Percentiles rank a stretch among this genome's conserved stretches.
phyloP scores from a whole-genome alignment of 352 stramenopile species.

The Pythium insidiosum region DNA sequence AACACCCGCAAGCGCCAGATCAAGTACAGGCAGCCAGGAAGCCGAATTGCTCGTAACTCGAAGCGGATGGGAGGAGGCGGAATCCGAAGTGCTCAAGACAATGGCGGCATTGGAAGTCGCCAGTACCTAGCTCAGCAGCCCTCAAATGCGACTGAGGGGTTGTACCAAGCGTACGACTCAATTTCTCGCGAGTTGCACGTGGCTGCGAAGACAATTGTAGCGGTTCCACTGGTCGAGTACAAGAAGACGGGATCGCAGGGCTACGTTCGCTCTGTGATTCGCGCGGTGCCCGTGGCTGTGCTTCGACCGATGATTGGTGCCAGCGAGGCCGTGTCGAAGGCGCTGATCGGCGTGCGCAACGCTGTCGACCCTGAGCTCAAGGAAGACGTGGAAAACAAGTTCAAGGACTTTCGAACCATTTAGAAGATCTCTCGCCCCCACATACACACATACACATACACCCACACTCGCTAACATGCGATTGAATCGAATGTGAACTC shows the following conservation, averaged over 20 bases:
- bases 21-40: slow-evolving; percentile 71
- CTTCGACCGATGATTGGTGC: slow-evolving; percentile 84
- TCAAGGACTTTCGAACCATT: slow-evolving; percentile 76
- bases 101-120: slow-evolving; percentile 65
- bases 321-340: slow-evolving; percentile 79
- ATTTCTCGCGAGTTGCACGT: slow-evolving; percentile 76
- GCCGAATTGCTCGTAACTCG: slow-evolving; percentile 75
- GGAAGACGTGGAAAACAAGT: slow-evolving; percentile 89
- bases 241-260: slow-evolving; percentile 86
- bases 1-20: slow-evolving; percentile 63
- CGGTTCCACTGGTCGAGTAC: slow-evolving; percentile 85
- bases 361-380: slow-evolving; percentile 84
- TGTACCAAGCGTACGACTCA: slow-evolving; percentile 83
- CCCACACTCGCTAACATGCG: no score
- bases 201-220: slow-evolving; percentile 84
- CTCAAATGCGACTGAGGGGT: slow-evolving; percentile 68
- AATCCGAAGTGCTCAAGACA: slow-evolving; percentile 66
- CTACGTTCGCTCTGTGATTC: slow-evolving; percentile 84
- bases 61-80: slow-evolving; percentile 65
- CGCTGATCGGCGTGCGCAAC: slow-evolving; percentile 82
- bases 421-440: no score
- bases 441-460: no score
- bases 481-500: no score
- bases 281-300: slow-evolving; percentile 79
- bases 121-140: slow-evolving; percentile 80